phyloP scores from a whole-genome alignment of 352 stramenopile genomes.

The Globisporangium lucens region DNA sequence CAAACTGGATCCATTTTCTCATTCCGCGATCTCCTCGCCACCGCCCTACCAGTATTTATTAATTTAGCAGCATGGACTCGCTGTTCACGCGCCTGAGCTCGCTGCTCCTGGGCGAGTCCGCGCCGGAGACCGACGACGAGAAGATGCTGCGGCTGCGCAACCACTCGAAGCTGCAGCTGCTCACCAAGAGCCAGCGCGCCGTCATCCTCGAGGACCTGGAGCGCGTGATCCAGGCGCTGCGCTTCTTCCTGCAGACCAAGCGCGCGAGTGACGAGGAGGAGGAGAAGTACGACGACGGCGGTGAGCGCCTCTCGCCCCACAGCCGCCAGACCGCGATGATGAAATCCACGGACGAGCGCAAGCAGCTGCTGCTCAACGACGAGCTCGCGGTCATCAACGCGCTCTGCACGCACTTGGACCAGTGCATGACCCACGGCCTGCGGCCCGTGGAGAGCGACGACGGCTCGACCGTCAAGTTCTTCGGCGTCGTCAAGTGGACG shows the following conservation, averaged over 20 bases:
- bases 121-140: conserved; percentile 58
- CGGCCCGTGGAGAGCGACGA: conserved; percentile 53
- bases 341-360: conserved; percentile 71
- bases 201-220: conserved; percentile 84
- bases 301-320: conserved; percentile 15
- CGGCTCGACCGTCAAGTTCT: conserved; percentile 79
- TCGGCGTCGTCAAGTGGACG: conserved; percentile 83
- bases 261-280: conserved; percentile 11
- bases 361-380: conserved; percentile 68
- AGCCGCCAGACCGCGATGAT: conserved; percentile 44
- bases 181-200: conserved; percentile 71
- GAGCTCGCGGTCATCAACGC: conserved; percentile 63
- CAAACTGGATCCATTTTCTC: not conserved
- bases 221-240: conserved; percentile 51
- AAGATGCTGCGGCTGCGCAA: conserved; percentile 39
- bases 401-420: conserved; percentile 71
- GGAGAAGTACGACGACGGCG: conserved; percentile 18
- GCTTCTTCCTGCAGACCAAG: conserved; percentile 51
- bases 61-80: conserved; percentile 36
- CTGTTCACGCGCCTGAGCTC: conserved; percentile 53
- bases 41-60: not conserved
- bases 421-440: conserved; percentile 64
- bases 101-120: conserved; percentile 41
- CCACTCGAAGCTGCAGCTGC: conserved; percentile 54
- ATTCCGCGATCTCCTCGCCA: not conserved